phyloP scores from a whole-genome alignment of 2,329 filamentous ascomycete species.

The Fragosphaeria purpurea region DNA sequence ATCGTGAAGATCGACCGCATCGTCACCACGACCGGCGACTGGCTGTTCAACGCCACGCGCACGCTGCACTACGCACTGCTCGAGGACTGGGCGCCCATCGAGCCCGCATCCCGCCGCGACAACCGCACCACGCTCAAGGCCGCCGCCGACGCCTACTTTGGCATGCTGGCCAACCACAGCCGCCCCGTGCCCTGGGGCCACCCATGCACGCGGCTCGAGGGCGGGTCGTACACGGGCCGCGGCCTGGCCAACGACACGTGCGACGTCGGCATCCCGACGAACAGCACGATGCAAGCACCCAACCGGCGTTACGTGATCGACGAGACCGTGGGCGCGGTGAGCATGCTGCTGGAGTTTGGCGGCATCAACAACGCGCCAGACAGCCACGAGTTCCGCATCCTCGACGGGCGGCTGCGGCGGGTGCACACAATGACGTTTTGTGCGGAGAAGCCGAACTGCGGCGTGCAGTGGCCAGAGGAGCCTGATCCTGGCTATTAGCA shows the following conservation, averaged over 20 bases:
- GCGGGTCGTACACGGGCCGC: slow-evolving; percentile 24
- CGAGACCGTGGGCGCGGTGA: slow-evolving; percentile 14
- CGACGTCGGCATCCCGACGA: slow-evolving; percentile 23
- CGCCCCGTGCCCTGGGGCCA: slow-evolving; percentile 28
- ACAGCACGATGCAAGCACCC: neutral
- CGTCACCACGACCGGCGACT: slow-evolving; percentile 24
- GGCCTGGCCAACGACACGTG: slow-evolving; percentile 21
- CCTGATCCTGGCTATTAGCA: no score
- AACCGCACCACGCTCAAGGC: slow-evolving; percentile 25
- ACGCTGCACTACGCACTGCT: slow-evolving; percentile 23
- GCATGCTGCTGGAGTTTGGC: slow-evolving; percentile 21
- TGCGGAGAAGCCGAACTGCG: slow-evolving; percentile 1
- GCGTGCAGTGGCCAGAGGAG: neutral
- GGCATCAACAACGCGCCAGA: slow-evolving; percentile 16
- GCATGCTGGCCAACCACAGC: slow-evolving; percentile 26
- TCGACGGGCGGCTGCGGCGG: slow-evolving; percentile 22
- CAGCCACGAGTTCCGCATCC: slow-evolving; percentile 24
- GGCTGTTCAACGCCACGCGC: slow-evolving; percentile 27
- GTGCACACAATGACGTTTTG: slow-evolving; percentile 20
- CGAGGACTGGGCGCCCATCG: slow-evolving; percentile 23
- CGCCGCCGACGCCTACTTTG: slow-evolving; percentile 26
- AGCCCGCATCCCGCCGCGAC: slow-evolving; percentile 22
- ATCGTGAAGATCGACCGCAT: slow-evolving; percentile 19
- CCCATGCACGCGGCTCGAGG: slow-evolving; percentile 28
- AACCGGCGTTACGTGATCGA: slow-evolving; percentile 22